Evolutionary conservation across 1,139 yeast species (phyloP).

Genomic region (Suhomyces maxii): DNA sequence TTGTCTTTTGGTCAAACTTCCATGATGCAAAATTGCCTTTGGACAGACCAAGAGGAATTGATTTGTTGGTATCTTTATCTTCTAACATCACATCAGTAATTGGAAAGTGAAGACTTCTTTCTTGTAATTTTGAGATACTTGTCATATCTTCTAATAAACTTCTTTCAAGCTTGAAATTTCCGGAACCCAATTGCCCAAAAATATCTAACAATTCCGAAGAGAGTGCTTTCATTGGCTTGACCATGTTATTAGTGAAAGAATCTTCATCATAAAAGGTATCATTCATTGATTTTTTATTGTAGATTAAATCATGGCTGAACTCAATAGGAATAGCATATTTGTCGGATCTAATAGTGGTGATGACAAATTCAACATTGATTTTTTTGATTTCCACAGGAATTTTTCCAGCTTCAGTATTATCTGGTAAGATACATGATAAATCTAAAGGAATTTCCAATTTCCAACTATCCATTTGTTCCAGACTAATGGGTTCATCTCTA

Average conservation of each 20-base stretch:
- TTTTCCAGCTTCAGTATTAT: conserved; percentile 4
- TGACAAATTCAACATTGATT: conserved; percentile 20
- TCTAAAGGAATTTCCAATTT: conserved; percentile 33
- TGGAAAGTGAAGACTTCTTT: conserved; percentile 27
- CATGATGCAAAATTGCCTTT: conserved; percentile 5
- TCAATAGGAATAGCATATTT: conserved; percentile 22
- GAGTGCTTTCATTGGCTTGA: conserved; percentile 22
- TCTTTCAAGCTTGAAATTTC: conserved; percentile 31
- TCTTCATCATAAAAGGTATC: conserved; percentile 24
- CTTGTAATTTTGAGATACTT: conserved; percentile 28
- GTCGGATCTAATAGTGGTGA: conserved; percentile 19
- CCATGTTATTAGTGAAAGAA: conserved; percentile 24
- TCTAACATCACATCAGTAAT: conserved; percentile 15
- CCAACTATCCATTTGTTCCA: conserved; percentile 24
- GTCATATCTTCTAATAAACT: conserved; percentile 33
- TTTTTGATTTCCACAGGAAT: conserved; percentile 19
- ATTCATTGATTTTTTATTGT: conserved; percentile 13
- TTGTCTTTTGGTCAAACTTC: conserved; percentile 2
- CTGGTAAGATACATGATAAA: conserved; percentile 15
- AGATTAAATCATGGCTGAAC: conserved; percentile 22
- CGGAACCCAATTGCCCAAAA: conserved; percentile 23
- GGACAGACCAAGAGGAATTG: not conserved
- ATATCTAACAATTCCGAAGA: conserved; percentile 23
- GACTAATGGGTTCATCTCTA: conserved; percentile 14
- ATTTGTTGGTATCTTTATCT: not conserved